A percentile compares a stretch with the other conserved stretches of the same genome.
Evolutionary conservation across 768 basidiomycete genomes (phyloP).

Genomic region (Ramaria rubella): DNA sequence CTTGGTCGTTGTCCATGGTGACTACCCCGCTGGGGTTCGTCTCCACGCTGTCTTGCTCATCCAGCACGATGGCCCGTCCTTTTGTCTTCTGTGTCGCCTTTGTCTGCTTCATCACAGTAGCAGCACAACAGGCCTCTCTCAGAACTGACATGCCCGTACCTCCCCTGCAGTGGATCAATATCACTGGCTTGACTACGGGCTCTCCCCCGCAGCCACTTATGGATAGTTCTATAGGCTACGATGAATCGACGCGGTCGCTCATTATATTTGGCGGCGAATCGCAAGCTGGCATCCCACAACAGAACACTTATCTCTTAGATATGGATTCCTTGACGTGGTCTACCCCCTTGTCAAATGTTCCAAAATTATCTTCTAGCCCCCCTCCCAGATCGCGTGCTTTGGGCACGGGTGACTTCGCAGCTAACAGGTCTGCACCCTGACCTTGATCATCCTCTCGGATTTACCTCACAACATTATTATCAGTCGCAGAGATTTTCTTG

Average conservation of each 20-base stretch:
- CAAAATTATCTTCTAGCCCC: constrained; percentile 31
- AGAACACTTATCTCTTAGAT: constrained; percentile 62
- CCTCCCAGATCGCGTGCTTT: constrained; percentile 59
- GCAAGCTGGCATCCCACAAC: constrained; percentile 52
- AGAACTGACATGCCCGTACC: constrained; percentile 31
- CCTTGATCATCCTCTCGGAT: constrained; percentile 12
- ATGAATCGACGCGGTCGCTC: constrained; percentile 43
- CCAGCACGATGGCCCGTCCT: background rate
- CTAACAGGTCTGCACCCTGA: constrained; percentile 62
- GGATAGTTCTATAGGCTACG: constrained; percentile 62
- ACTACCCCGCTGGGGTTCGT: background rate
- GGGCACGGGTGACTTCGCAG: constrained; percentile 64
- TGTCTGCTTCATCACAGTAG: background rate
- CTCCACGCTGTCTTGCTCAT: background rate
- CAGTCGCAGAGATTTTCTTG: constrained; percentile 68
- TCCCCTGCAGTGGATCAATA: constrained; percentile 71
- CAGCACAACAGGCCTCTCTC: background rate
- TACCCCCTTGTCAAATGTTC: constrained; percentile 42
- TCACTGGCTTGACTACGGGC: constrained; percentile 51
- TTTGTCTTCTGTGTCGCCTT: background rate
- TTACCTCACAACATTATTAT: background rate
- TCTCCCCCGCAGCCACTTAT: constrained; percentile 59
- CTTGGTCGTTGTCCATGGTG: background rate
- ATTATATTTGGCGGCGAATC: constrained; percentile 76
- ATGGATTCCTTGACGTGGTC: constrained; percentile 58